Evolutionary conservation across 768 basidiomycete species (phyloP).

Genomic region (Wakefieldia striispora): DNA sequence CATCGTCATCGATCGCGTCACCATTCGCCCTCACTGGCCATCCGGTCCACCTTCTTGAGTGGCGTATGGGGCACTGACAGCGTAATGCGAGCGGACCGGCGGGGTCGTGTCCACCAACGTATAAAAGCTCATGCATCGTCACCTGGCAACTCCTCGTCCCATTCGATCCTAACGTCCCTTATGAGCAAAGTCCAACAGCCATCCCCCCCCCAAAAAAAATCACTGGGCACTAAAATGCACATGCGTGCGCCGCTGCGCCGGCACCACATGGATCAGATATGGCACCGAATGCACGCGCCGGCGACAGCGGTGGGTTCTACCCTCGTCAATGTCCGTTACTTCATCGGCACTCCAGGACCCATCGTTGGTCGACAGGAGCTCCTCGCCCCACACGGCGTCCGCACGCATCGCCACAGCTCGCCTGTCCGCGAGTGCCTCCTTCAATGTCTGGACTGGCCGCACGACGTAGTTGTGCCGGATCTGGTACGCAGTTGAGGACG

Average conservation of each 20-base stretch:
- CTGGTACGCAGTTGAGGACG: slow-evolving; percentile 34
- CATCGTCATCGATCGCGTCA: no score
- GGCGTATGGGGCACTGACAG: slow-evolving; percentile 12
- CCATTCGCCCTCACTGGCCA: slow-evolving; percentile 7
- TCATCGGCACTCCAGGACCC: background rate
- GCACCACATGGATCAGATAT: slow-evolving; percentile 39
- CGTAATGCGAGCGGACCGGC: slow-evolving; percentile 35
- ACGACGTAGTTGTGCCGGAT: slow-evolving; percentile 33
- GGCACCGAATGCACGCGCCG: slow-evolving; percentile 37
- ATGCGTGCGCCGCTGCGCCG: slow-evolving; percentile 34
- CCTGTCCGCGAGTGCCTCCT: slow-evolving; percentile 23
- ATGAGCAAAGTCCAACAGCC: background rate
- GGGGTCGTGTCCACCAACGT: slow-evolving; percentile 31
- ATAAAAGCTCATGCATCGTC: slow-evolving; percentile 33
- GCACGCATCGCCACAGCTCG: slow-evolving; percentile 18
- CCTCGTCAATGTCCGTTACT: background rate
- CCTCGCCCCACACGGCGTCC: slow-evolving; percentile 35
- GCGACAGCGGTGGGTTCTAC: slow-evolving; percentile 37
- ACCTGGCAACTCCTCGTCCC: slow-evolving; percentile 12
- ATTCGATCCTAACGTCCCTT: slow-evolving; percentile 25
- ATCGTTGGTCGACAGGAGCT: slow-evolving; percentile 33
- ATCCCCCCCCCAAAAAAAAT: slow-evolving; percentile 1
- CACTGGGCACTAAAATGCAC: slow-evolving; percentile 43
- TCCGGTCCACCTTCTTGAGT: slow-evolving; percentile 1
- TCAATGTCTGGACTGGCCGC: slow-evolving; percentile 24